Base-by-base conservation (phyloP, 768 basidiomycete genomes). In the Naganishia kalamii region DNA sequence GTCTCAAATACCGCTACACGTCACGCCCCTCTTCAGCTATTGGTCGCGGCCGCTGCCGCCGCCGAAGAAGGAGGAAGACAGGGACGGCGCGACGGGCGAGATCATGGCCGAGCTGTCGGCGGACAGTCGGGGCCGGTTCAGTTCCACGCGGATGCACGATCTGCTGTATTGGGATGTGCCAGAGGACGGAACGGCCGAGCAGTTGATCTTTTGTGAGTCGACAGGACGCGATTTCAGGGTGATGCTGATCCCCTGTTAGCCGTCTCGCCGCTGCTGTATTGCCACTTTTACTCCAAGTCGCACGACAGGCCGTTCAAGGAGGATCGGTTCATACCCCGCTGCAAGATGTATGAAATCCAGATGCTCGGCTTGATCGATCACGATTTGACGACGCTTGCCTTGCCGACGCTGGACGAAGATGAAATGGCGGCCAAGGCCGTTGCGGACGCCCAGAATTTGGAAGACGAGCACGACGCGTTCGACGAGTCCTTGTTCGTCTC, bases 311-410 rank as follows among this genome's bases (percentile, higher is more conserved):
- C 80, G 12, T 79, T 79, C 66, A 75, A 80, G 7, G 66, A 71
- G 30, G 80, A 70, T 69, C 92, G 94, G 66, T 98, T 97, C 74
- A 82, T 97, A 27, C 88, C 91, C 5, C 85, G 94, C 32, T 92
- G 89, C n/a, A 90, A 90, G 79, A 94, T 96, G 91, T 90, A 92
- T 71, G 90, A 93, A 74, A 91, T 96, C 41, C 89, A 96, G 73
- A 93, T 90, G 89, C 83, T 96, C 1, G 93, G 93, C 6, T 80
- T 94, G 10, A 81, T 94, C 47, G 92, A 92, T 69, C 89, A 93
- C 70, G 92, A 94, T 70, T 87, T 96, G 32, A 85, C 91, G 23
- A 87, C 90, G 4, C 92, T 96, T 66, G 88, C 89, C 68, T 85
- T 96, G 13, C 92, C 93, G 1, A 60, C 73, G 12, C 67, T 77